These are phyloP conservation scores for Sarocladiaceae sp. DNA, from an alignment of 2,329 filamentous ascomycete species.

Conservation along the genomic window DNA sequence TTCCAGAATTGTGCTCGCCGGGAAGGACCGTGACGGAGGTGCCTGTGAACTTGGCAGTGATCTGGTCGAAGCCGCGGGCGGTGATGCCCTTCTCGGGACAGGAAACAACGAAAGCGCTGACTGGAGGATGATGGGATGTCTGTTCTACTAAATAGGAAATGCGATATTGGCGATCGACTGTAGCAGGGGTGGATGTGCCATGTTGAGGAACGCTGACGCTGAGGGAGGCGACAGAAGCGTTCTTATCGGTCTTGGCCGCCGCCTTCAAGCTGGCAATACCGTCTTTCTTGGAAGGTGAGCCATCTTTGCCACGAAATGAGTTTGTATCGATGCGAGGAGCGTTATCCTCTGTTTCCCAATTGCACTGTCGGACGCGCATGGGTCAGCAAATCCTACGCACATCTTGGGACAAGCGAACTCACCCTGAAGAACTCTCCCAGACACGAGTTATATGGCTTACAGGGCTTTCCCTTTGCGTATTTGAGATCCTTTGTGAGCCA, in stretches of 20 bases:
- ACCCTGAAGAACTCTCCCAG: conserved; percentile 96
- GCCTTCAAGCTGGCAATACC: conserved; percentile 46
- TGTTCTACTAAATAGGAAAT: conserved; percentile 96
- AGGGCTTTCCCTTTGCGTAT: conserved; percentile 97
- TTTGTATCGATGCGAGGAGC: conserved; percentile 60
- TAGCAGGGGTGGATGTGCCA: conserved; percentile 33
- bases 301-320: conserved; percentile 25
- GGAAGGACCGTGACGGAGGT: conserved; percentile 89
- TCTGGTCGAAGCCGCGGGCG: conserved; percentile 89
- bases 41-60: conserved; percentile 96
- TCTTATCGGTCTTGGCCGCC: conserved; percentile 37
- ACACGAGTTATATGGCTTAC: conserved; percentile 98
- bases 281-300: conserved; percentile 18
- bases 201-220: conserved; percentile 52
- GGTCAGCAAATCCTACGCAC: conserved; percentile 11
- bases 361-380: conserved; percentile 56
- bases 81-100: conserved; percentile 87
- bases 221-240: conserved; percentile 43
- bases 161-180: conserved; percentile 54
- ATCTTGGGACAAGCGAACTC: conserved; percentile 28
- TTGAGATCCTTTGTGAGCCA: conserved; percentile 99
- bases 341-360: conserved; percentile 87
- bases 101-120: conserved; percentile 91
- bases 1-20: conserved; percentile 90
- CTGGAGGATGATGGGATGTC: conserved; percentile 94